Percentiles rank a stretch among this genome's conserved stretches.
Conservation (phyloP, 2,329 filamentous ascomycete species). For the Zarea fungicola region DNA sequence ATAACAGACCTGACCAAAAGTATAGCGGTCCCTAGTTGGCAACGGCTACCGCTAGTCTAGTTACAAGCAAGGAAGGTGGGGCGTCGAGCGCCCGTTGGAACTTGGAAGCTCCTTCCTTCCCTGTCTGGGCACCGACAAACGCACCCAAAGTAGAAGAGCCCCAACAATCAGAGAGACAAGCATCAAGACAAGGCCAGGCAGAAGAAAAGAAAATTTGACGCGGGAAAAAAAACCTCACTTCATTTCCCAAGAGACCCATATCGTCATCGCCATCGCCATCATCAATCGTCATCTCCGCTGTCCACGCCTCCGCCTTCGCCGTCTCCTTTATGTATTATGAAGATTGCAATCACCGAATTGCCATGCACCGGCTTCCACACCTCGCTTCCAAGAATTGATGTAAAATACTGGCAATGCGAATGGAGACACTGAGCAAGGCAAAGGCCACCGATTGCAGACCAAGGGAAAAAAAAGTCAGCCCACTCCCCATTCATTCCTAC, state of each 20-base stretch:
- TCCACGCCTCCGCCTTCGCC: not conserved
- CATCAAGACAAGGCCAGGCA: too few relatives aligned
- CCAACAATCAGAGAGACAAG: not conserved
- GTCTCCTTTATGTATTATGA: not conserved
- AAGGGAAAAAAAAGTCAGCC: too few relatives aligned
- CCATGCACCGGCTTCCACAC: too few relatives aligned
- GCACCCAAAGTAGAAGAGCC: not conserved
- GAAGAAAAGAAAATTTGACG: too few relatives aligned
- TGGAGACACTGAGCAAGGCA: too few relatives aligned
- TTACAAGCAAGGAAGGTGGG: constrained; percentile 12
- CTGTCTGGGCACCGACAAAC: not conserved
- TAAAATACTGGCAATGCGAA: too few relatives aligned
- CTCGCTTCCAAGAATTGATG: too few relatives aligned
- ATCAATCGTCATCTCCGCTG: not conserved
- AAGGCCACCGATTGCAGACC: too few relatives aligned
- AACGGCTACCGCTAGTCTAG: not conserved
- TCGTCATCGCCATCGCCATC: not conserved
- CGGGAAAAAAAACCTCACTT: too few relatives aligned
- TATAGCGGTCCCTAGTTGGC: too few relatives aligned
- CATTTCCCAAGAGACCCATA: not conserved
- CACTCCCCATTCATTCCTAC: constrained; percentile 9
- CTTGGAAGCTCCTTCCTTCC: not conserved
- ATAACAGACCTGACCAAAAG: too few relatives aligned
- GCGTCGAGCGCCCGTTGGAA: constrained; percentile 10
- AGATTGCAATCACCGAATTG: not conserved